Evolutionary conservation across 257 asterid species (phyloP), one percentile per base, ranked within the genome.

Genomic region (Eucommia ulmoides): DNA sequence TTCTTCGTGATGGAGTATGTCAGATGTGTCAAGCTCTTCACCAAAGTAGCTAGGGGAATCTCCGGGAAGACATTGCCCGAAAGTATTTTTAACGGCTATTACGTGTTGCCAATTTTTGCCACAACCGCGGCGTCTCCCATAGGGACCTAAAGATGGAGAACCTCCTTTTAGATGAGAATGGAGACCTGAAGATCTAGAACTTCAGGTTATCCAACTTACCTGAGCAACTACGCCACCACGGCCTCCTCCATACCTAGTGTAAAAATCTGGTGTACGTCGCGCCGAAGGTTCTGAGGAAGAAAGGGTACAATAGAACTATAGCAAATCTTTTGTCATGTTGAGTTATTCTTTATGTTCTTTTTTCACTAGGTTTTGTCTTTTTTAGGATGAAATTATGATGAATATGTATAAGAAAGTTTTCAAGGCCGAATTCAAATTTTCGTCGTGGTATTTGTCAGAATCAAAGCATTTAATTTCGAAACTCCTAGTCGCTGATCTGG

Each of bases 291-390:
- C 18, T 79, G 17, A 23, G 38, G 22, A 51, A 7, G 35, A 70
- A 70, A 45, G 88, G 88, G 0, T 79, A 79, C 49, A 77, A 79
- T 55, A 84, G 88, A 3, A 67, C 82, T 1, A 65, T 53, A 48
- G 80, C 87, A 22, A 83, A 78, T 22, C 62, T 75, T 0, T 79
- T 82, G 85, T 76, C 89, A 3, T 80, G 82, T 65, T 82, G 89
- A 33, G 89, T 80, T 21, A 54, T 80, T 22, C 55, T 80, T 25
- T 80, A 63, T 23, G 89, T 73, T 0, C 47, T 80, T 57, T n/a
- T 80, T 22, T 84, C 89, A 7, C n/a, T n/a, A 84, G 82, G 6
- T 76, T 53, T 52, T 59, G 70, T 0, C 89, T 84, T 0, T 80
- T 80, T 29, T 78, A 73, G 5, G 80, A 76, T 7, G 73, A 51